phyloP scores from a whole-genome alignment of 1,284 basidiomycete species.

The Fomitopsis pinicola region DNA sequence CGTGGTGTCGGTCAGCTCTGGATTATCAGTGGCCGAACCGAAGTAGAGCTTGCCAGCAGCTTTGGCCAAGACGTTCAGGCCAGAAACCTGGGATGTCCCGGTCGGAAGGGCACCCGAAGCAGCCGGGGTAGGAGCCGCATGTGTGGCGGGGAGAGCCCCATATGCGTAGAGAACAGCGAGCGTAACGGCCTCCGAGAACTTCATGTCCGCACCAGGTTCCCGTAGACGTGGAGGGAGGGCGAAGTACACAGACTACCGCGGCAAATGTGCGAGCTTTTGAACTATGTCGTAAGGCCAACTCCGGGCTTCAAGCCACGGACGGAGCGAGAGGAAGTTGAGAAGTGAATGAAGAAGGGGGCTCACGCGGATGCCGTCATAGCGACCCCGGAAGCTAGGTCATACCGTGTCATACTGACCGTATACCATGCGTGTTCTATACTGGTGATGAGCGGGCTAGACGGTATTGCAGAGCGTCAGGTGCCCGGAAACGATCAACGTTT shows the following conservation, averaged over 20 bases:
- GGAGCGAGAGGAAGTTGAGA: not conserved
- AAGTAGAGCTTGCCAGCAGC: slow-evolving; percentile 53
- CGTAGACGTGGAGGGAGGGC: not conserved
- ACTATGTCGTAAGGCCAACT: not conserved
- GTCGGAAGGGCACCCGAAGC: slow-evolving; percentile 13
- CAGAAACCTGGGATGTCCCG: slow-evolving; percentile 22
- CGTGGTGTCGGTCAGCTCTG: slow-evolving; percentile 41
- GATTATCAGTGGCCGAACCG: slow-evolving; percentile 57
- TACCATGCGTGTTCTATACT: too few relatives aligned
- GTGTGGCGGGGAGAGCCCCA: not conserved
- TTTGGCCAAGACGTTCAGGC: slow-evolving; percentile 37
- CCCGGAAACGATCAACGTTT: too few relatives aligned
- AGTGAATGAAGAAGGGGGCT: not conserved
- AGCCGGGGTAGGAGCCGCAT: not conserved
- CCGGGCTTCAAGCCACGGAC: not conserved
- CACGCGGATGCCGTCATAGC: too few relatives aligned
- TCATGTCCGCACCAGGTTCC: not conserved
- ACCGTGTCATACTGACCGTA: too few relatives aligned
- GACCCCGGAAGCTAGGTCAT: too few relatives aligned
- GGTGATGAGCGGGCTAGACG: too few relatives aligned
- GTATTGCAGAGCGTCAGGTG: too few relatives aligned
- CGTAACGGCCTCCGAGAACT: not conserved
- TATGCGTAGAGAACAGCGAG: not conserved
- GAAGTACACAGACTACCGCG: not conserved
- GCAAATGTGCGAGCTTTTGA: not conserved